These are phyloP conservation scores for Silene noctiflora DNA, from an alignment of 179 eudicot species.

Conservation along the genomic window DNA sequence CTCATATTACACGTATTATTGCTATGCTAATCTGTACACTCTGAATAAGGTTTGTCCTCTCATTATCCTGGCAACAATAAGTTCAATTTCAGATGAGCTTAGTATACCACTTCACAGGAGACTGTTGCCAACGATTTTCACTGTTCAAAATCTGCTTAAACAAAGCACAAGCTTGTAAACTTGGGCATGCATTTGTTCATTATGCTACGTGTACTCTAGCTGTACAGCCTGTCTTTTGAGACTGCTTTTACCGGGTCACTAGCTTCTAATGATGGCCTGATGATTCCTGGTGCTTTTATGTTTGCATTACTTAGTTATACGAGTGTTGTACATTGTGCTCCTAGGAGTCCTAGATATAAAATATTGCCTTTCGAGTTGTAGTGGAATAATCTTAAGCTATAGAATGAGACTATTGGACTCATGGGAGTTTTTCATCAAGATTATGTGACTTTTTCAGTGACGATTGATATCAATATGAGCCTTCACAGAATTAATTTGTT, in stretches of 20 bases:
- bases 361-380: no score
- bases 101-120: not conserved
- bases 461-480: not conserved
- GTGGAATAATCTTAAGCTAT: not conserved
- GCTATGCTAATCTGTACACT: conserved; percentile 72
- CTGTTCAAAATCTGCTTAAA: no score
- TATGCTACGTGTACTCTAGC: not conserved
- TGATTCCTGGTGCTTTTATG: not conserved
- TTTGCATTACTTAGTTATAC: no score
- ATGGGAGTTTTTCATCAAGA: not conserved
- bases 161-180: not conserved
- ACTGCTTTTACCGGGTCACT: not conserved
- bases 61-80: not conserved
- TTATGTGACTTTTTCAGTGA: not conserved
- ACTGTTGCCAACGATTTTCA: not conserved
- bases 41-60: conserved; percentile 64
- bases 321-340: no score
- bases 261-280: not conserved
- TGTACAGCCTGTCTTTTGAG: not conserved
- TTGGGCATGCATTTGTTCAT: not conserved
- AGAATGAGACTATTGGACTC: not conserved
- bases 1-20: conserved; percentile 70
- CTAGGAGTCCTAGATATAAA: no score
- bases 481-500: not conserved
- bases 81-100: not conserved